These are phyloP conservation scores for Zostera marina DNA, from an alignment of 116 monocot genomes.

Conservation along the genomic window DNA sequence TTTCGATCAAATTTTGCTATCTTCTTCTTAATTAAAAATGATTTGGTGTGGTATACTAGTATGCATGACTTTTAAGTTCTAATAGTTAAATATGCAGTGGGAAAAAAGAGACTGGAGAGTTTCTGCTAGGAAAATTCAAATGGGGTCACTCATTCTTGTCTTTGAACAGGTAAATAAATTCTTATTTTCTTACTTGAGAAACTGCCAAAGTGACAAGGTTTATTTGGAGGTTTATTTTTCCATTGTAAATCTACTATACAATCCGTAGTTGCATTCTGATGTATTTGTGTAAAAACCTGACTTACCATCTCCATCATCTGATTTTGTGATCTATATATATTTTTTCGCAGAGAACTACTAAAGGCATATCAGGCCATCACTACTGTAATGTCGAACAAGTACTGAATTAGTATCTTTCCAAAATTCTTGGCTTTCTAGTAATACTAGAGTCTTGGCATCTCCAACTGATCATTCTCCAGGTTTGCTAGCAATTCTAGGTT, in stretches of 20 bases:
- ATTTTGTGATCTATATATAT: background rate
- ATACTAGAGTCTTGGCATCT: slow-evolving; percentile 10
- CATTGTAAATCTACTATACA: no score
- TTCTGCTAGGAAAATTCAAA: slow-evolving; percentile 75
- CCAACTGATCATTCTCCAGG: slow-evolving; percentile 22
- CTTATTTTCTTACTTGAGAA: background rate
- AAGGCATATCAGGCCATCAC: slow-evolving; percentile 93
- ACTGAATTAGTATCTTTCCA: slow-evolving; percentile 61
- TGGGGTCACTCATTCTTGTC: slow-evolving; percentile 98
- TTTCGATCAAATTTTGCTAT: no score
- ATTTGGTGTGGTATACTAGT: background rate
- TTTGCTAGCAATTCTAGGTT: background rate
- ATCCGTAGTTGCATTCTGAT: no score
- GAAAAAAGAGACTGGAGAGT: slow-evolving; percentile 59
- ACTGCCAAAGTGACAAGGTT: no score
- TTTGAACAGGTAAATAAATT: slow-evolving; percentile 51
- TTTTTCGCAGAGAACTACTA: slow-evolving; percentile 55
- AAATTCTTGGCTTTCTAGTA: slow-evolving; percentile 55
- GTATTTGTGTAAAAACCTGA: no score
- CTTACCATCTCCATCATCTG: no score
- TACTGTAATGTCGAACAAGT: slow-evolving; percentile 57
- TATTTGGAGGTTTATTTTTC: no score
- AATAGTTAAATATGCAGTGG: slow-evolving; percentile 34
- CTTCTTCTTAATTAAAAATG: background rate
- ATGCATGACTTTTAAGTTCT: no score